Base-by-base conservation (phyloP, 2,329 filamentous ascomycete species). In the Hyphodiscus sp. region DNA sequence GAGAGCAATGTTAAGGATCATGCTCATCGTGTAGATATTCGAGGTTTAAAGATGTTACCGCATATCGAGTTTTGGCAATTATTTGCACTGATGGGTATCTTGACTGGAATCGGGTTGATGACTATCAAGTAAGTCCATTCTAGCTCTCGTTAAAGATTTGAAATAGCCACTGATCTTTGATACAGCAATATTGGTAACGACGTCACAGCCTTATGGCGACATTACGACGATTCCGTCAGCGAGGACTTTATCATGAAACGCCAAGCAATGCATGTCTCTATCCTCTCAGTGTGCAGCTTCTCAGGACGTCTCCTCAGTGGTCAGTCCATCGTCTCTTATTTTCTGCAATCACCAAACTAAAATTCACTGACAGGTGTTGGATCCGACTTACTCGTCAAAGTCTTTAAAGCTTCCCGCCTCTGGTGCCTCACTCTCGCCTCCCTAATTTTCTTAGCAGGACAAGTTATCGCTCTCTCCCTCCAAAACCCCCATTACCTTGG, bases 41-140 rank as follows among this genome's bases (percentile, higher is more conserved):
- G 92, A 68, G 94, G 94, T 59, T 75, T 90, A 66, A 78, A 80
- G 16, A 77, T 99, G 67, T 73, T 96, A 30, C 76, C 75, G 50
- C 83, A 80, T 56, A 65, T 84, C 47, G 87, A 95, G 60, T 99
- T 97, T 70, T 97, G 91, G 91, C 87, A 95, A 65, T 73, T 95
- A 26, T 97, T 95, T 70, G 71, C 80, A 53, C 83, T 96, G 61
- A 89, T 99, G 80, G 91, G 86, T 41, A 80, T 96, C n/a, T 76
- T 97, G 58, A 90, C 91, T 5, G 94, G 94, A 50, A 87, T 96
- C 63, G 94, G 94, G 11, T 74, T 99, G 60, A 99, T 99, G 94
- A 97, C 92, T 0, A 99, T 99, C 73, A 99, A 99, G 91, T 95
- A 77, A 71, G 87, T n/a, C 75, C 20, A 42, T 10, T 23, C 26